phyloP scores from a whole-genome alignment of 768 basidiomycete genomes.

The Mycena vitilis region DNA sequence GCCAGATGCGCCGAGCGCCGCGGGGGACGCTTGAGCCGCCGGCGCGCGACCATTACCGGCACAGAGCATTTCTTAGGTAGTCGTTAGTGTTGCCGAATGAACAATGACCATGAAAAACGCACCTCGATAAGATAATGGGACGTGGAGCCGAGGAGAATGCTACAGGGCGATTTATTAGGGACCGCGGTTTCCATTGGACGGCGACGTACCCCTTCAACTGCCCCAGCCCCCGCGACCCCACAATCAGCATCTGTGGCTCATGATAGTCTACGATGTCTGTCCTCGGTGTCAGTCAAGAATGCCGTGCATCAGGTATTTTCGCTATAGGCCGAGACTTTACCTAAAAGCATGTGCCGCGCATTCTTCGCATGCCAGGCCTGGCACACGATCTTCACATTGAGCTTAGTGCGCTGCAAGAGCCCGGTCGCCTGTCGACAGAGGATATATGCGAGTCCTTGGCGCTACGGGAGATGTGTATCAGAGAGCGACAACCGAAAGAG shows the following conservation, averaged over 20 bases:
- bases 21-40: constrained; percentile 89
- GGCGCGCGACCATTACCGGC: constrained; percentile 96
- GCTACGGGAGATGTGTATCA: constrained; percentile 55
- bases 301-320: background rate
- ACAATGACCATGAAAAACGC: constrained; percentile 30
- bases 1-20: constrained; percentile 84
- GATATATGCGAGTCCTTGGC: constrained; percentile 89
- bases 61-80: constrained; percentile 85
- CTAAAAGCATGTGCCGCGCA: constrained; percentile 87
- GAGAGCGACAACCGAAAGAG: background rate
- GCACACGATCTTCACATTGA: constrained; percentile 89
- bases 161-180: constrained; percentile 44
- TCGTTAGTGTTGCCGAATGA: background rate
- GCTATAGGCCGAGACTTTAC: constrained; percentile 43
- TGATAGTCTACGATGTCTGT: constrained; percentile 86
- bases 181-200: no score
- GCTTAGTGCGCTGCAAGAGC: constrained; percentile 88
- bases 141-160: constrained; percentile 93
- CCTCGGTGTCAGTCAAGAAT: background rate
- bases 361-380: constrained; percentile 99
- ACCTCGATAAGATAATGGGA: constrained; percentile 94
- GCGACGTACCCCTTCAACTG: constrained; percentile 85
- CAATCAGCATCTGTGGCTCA: constrained; percentile 92
- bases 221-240: constrained; percentile 91
- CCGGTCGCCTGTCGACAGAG: constrained; percentile 90